A percentile compares a stretch with the other conserved stretches of the same genome.
These are phyloP conservation scores for Fusarium siculi DNA, from an alignment of 2,329 filamentous ascomycete genomes.

Conservation along the genomic window DNA sequence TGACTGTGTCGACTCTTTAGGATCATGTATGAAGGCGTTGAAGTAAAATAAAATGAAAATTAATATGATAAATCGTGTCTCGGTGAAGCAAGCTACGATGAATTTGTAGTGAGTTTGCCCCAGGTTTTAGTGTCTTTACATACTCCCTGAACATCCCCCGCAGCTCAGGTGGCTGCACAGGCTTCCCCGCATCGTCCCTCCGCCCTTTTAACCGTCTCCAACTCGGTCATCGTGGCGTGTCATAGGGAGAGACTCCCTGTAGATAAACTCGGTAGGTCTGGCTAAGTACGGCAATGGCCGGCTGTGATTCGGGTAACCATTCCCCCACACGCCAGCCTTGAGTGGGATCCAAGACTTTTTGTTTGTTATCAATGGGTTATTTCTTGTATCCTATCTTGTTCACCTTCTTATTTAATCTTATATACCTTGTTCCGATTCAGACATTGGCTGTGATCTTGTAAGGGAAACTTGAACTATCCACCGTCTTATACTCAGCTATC, in stretches of 20 bases:
- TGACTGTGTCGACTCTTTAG: conserved; percentile 32
- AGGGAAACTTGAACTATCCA: neutral
- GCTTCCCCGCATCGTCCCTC: conserved; percentile 34
- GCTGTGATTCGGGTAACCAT: conserved; percentile 46
- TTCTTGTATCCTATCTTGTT: neutral
- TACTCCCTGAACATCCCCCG: conserved; percentile 9
- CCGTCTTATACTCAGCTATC: neutral
- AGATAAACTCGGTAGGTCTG: conserved; percentile 32
- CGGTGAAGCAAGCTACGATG: neutral
- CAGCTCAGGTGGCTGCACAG: conserved; percentile 6
- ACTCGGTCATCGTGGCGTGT: conserved; percentile 2
- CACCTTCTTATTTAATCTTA: neutral
- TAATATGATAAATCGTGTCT: neutral
- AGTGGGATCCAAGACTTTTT: conserved; percentile 1
- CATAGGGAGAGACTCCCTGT: neutral
- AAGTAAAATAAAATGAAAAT: conserved; percentile 23
- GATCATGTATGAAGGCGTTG: conserved; percentile 19
- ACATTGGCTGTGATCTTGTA: neutral
- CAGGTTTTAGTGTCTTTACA: conserved; percentile 20
- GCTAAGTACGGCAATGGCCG: conserved; percentile 52
- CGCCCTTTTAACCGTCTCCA: conserved; percentile 10
- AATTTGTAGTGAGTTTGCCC: conserved; percentile 1
- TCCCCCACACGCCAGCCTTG: conserved; percentile 22
- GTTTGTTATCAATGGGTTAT: neutral
- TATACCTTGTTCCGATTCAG: neutral